Evolutionary conservation across 306 rosid species (phyloP), one percentile per base, ranked within the genome.

Genomic region (Medicago ruthenica): DNA sequence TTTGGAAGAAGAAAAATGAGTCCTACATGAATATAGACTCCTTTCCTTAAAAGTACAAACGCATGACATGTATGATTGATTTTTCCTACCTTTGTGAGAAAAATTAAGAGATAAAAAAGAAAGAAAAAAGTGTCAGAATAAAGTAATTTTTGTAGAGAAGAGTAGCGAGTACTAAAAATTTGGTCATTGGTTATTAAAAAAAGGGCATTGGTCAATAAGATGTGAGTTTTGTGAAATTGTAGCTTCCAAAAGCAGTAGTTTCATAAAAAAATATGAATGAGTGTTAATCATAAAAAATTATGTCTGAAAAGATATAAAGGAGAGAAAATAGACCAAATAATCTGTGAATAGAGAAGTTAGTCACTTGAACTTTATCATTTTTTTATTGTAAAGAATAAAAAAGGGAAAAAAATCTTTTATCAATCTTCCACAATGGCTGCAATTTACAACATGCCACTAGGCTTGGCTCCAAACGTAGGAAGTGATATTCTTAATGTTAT

Each of bases 261-360:
- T 34, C 44, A 8, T 39, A 27, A 4, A 53, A 53, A 66, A 39
- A 58, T 20, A 37, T n/a, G n/a, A 58, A 39, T 21, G 60, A 75
- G 59, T 53, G 27, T 24, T 55, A 16, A 31, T 41, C 4, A 55
- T 34, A 11, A 74, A 59, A 53, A 53, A 58, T 62, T 71, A 15
- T 4, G 27, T 7, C 5, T 15, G 5, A 76, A 51, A 18, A 34
- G 37, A 55, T 11, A 78, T 59, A 48, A 18, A 48, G 59, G 20
- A 41, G 11, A 12, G 17, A 22, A 57, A 58, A 27, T 60, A 9
- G 14, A 41, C 21, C n/a, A 36, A 12, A 37, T 65, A 48, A 81
- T 54, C 15, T 24, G 62, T 68, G 75, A 48, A 77, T 24, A 44
- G 58, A 50, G 65, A 76, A 40, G 58, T 65, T 76, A 15, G 11